Conservation (phyloP, 345 rosid species). For the Aquilaria yunnanensis region DNA sequence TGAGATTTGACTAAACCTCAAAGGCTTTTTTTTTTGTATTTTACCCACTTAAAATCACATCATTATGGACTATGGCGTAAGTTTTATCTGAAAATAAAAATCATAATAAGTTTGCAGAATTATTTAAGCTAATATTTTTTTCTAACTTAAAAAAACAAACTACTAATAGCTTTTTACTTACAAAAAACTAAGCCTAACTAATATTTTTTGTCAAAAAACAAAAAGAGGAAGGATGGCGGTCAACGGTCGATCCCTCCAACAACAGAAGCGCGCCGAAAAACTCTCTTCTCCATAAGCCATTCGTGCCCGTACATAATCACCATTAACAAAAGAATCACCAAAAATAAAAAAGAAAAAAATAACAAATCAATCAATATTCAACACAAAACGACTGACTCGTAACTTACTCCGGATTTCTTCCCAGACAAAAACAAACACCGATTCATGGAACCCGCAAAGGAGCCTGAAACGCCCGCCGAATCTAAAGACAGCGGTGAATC, state of each 20-base stretch:
- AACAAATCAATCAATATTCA: too few relatives aligned
- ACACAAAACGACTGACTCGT: slow-evolving; percentile 7
- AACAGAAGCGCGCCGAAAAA: not conserved
- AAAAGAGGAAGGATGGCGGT: not conserved
- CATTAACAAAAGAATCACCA: not conserved
- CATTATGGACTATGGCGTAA: too few relatives aligned
- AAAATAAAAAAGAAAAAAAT: not conserved
- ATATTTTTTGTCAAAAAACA: too few relatives aligned
- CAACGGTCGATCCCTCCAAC: slow-evolving; percentile 17
- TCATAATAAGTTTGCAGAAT: too few relatives aligned
- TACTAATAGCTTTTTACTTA: too few relatives aligned
- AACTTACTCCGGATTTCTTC: slow-evolving; percentile 9
- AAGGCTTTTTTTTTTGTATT: too few relatives aligned
- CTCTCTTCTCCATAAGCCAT: slow-evolving; percentile 1
- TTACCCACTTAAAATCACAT: too few relatives aligned
- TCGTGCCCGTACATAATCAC: slow-evolving; percentile 13
- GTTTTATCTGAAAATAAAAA: too few relatives aligned
- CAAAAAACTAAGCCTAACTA: too few relatives aligned
- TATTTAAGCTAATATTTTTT: too few relatives aligned
- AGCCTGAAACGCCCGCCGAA: not conserved
- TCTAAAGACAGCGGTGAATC: not conserved
- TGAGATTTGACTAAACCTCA: too few relatives aligned
- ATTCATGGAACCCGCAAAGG: slow-evolving; percentile 14
- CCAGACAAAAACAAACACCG: not conserved
- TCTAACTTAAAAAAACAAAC: too few relatives aligned